These are phyloP conservation scores for Linnemannia elongata DNA, from an alignment of 192 early-diverging fungal species.

Conservation along the genomic window DNA sequence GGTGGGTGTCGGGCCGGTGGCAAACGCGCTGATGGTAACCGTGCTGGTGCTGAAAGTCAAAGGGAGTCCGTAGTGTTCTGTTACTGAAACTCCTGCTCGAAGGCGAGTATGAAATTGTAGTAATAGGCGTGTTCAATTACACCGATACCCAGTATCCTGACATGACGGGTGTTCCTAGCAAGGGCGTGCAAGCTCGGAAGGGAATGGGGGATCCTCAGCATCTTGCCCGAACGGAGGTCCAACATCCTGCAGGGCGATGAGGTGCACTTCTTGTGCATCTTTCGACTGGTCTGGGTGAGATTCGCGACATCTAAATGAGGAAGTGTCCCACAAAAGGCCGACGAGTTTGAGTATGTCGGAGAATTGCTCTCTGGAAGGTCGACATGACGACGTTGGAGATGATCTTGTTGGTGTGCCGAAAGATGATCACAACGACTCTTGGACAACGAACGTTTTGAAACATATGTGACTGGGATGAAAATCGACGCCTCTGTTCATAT, in stretches of 20 bases:
- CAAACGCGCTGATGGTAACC: too few species aligned
- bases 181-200: not conserved
- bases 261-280: not conserved
- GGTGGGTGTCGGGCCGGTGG: too few species aligned
- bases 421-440: too few species aligned
- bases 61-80: not conserved
- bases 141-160: not conserved
- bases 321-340: not conserved
- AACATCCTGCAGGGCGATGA: not conserved
- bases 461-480: too few species aligned
- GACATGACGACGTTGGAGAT: not conserved
- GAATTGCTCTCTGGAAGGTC: not conserved
- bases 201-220: not conserved
- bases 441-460: too few species aligned
- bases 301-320: not conserved
- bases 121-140: not conserved
- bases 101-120: not conserved
- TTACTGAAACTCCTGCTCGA: not conserved
- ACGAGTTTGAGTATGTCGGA: not conserved
- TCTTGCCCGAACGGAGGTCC: not conserved
- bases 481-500: too few species aligned
- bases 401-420: not conserved
- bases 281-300: not conserved
- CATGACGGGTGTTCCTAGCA: not conserved
- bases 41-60: too few species aligned